Conservation (phyloP, 257 asterid genomes). For the Solanum piurae region DNA sequence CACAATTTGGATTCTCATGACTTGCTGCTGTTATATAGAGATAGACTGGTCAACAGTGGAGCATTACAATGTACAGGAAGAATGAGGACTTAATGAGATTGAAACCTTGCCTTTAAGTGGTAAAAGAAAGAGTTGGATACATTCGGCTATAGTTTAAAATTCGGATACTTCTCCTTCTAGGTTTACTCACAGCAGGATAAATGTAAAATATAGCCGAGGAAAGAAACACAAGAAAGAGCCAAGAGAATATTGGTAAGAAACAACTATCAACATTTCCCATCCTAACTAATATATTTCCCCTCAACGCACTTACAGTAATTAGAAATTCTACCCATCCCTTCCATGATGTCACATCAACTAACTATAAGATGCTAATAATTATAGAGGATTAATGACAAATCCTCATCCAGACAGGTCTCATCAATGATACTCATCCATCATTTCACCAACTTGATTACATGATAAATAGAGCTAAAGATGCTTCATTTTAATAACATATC, state of each 20-base stretch:
- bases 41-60: neutral
- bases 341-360: slow-evolving; percentile 8
- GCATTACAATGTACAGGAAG: neutral
- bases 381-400: neutral
- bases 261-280: neutral
- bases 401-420: neutral
- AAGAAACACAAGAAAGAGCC: slow-evolving; percentile 3
- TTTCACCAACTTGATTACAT: neutral
- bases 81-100: neutral
- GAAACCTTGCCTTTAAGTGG: neutral
- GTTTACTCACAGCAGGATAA: neutral
- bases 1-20: neutral
- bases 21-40: neutral
- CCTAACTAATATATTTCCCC: slow-evolving; percentile 2
- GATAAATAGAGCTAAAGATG: neutral
- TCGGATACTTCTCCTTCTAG: neutral
- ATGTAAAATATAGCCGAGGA: neutral
- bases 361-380: neutral
- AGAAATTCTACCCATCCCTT: slow-evolving; percentile 6
- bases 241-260: neutral
- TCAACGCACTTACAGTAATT: slow-evolving; percentile 17
- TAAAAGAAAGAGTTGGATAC: neutral
- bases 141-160: neutral
- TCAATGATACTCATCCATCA: neutral
- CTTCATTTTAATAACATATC: neutral